Evolutionary conservation across 768 basidiomycete species (phyloP).

Genomic region (Amanita inopinata): DNA sequence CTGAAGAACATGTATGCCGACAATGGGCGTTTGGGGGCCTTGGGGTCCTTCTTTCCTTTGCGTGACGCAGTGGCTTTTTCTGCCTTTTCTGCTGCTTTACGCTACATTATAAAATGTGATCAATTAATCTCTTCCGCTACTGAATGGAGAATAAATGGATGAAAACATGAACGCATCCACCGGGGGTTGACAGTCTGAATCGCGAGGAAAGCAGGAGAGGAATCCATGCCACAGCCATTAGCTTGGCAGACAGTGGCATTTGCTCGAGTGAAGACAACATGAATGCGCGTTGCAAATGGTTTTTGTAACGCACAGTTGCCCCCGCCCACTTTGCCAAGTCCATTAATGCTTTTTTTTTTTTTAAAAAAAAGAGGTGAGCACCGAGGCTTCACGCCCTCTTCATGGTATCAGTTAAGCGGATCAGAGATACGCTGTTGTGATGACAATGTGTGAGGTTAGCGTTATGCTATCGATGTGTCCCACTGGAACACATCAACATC

Average conservation of each 20-base stretch:
- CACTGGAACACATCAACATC: not conserved
- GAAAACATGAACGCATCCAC: too few species aligned
- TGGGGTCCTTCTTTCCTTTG: constrained; percentile 69
- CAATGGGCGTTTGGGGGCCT: constrained; percentile 84
- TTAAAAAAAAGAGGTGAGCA: not conserved
- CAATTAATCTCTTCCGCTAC: too few species aligned
- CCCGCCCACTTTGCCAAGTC: not conserved
- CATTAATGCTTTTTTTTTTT: not conserved
- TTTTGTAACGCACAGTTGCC: not conserved
- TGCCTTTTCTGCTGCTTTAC: constrained; percentile 68
- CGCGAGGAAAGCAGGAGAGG: too few species aligned
- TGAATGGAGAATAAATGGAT: too few species aligned
- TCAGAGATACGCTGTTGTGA: not conserved
- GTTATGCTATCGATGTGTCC: not conserved
- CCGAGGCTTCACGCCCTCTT: not conserved
- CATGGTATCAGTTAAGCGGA: not conserved
- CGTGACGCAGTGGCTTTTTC: constrained; percentile 39
- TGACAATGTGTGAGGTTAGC: not conserved
- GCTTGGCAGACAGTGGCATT: too few species aligned
- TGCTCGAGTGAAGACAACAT: too few species aligned
- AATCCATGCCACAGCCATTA: too few species aligned
- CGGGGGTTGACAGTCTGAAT: too few species aligned
- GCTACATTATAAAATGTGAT: too few species aligned
- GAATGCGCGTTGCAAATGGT: too few species aligned
- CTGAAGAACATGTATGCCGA: constrained; percentile 99